Base-by-base conservation (phyloP, 106 monocot genomes). In the Dendrobium catenatum region DNA sequence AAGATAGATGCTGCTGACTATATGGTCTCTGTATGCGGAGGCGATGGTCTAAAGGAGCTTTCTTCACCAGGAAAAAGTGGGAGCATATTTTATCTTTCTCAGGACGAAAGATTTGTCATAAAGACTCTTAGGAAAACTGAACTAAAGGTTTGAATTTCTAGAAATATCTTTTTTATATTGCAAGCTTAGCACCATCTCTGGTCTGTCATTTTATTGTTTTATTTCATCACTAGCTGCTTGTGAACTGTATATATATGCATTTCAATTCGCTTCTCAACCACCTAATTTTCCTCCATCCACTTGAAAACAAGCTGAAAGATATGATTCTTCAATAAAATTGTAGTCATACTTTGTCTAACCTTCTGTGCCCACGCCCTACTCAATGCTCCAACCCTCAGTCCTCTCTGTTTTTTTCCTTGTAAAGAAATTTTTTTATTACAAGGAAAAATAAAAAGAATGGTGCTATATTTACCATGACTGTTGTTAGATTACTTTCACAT, bases 41-140 rank as follows among this genome's bases (percentile, higher is more conserved):
- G 86, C 74, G 90, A 92, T 82, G 87, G 89, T 82, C 80, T 97
- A 27, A 97, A 94, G 83, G 96, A 94, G 86, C 85, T 97, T 49
- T 94, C 96, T 86, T 97, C 96, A 61, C 96, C 96, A 16, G 96
- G 96, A 64, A 97, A 97, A 97, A 97, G 96, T 84, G 96, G 94
- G 77, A 92, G 92, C 78, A 97, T 97, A 79, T 97, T 97, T 85
- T 97, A 94, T 92, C 90, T 97, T 70, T 97, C 96, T 22, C 94
- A 97, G 82, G 96, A 97, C 88, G 94, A 97, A 82, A 90, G 96
- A 82, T 97, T 97, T 85, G 89, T 97, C 13, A 89, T 94, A 79
- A 97, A 97, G 80, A 97, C 96, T 31, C 86, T 97, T 47, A 83
- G 83, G 29, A 97, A 89, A 86, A 72, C 74, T 78, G 96, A 97